Evolutionary conservation across 345 rosid genomes (phyloP), one percentile per base, ranked within the genome.

Genomic region (Geranium rotundifolium): DNA sequence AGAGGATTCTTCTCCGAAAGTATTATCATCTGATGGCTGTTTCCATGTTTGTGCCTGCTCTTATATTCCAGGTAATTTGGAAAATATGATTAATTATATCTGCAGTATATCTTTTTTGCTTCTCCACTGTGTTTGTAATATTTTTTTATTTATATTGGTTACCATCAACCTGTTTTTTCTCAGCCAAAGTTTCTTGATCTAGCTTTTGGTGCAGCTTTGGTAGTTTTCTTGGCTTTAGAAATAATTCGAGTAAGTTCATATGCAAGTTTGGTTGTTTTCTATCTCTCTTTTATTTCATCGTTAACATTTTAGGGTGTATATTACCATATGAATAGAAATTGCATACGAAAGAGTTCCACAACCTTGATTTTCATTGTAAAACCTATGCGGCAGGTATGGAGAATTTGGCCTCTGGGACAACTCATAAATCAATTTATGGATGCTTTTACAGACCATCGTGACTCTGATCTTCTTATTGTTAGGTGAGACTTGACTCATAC

Each of bases 1-100:
- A 90, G 81, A 82, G 99, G 82, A 93, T 90, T 77, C 95, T 93
- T 79, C 99, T 93, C 56, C 84, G 95, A 56, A 93, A 90, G 64
- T 93, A 93, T 71, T 93, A 88, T 75, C 99, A 93, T 75, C 84
- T 93, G 73, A 75, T 88, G 89, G 99, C 97, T 66, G 99, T 93
- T 71, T 74, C 82, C 67, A 85, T 93, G 95, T 93, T 93, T 80
- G 74, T 89, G 67, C 97, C 97, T 0, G 97, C 99, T 71, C 90
- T 88, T 69, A 79, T 93, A 64, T 90, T 83, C 69, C 97, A 90
- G 99, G 99, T 93, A 67, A 82, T 39, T 61, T 71, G 57, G 60
- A 61, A 34, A 60, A 46, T 34, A 34, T 34, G 60, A 20, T 55
- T 60, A 5, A 34, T 23, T 55, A 30, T 59, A 67, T 19, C 7